phyloP scores from a whole-genome alignment of 2,329 filamentous ascomycete genomes.

The Colletotrichum endophyticum region DNA sequence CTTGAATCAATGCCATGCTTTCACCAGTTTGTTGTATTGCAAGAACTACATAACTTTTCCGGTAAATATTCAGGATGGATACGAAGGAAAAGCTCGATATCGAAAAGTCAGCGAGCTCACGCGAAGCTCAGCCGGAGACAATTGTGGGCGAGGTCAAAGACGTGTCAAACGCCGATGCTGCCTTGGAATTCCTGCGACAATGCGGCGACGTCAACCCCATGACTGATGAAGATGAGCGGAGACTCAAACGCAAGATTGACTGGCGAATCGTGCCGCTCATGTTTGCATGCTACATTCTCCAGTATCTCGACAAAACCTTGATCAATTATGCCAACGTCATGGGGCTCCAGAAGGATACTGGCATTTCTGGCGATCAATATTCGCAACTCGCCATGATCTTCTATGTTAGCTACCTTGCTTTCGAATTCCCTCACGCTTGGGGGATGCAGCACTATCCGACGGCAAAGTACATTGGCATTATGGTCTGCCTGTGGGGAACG shows the following conservation, averaged over 20 bases:
- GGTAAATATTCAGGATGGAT: background rate
- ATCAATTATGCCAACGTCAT: constrained; percentile 56
- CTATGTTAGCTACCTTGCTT: constrained; percentile 63
- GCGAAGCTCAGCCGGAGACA: background rate
- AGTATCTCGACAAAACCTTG: constrained; percentile 15
- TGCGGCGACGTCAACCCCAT: background rate
- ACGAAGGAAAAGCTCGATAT: background rate
- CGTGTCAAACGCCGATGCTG: constrained; percentile 1
- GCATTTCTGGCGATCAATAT: constrained; percentile 60
- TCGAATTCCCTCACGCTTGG: constrained; percentile 62
- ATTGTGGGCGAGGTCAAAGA: constrained; percentile 2
- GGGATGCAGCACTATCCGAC: constrained; percentile 53
- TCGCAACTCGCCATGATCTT: constrained; percentile 62
- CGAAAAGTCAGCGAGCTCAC: background rate
- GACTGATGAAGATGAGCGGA: background rate
- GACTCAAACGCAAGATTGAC: constrained; percentile 21
- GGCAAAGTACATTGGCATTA: constrained; percentile 7
- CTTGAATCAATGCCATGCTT: background rate
- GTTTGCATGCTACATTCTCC: constrained; percentile 17
- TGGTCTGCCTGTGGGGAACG: constrained; percentile 48
- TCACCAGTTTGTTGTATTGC: too few relatives aligned
- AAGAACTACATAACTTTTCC: background rate
- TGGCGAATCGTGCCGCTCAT: constrained; percentile 24
- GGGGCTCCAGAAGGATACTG: constrained; percentile 52
- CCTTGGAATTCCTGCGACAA: background rate